Evolutionary conservation across 768 basidiomycete genomes (phyloP).

Genomic region (Trametes cingulata): DNA sequence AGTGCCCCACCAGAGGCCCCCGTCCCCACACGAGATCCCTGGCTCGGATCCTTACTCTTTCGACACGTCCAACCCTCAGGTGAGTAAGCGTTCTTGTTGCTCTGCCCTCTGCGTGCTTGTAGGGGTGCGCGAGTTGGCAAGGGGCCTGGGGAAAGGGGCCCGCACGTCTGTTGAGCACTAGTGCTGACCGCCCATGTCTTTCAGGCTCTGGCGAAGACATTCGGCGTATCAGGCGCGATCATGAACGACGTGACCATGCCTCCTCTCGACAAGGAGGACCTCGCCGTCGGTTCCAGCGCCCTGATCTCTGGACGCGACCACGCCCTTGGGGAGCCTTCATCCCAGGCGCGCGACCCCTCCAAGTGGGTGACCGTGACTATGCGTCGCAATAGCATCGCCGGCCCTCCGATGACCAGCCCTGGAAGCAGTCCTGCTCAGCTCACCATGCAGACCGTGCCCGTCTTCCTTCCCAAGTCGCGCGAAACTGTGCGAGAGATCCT

Average conservation of each 20-base stretch:
- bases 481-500: conserved; percentile 61
- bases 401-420: conserved; percentile 23
- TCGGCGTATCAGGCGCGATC: conserved; percentile 74
- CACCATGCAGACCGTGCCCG: conserved; percentile 39
- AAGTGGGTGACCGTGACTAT: conserved; percentile 59
- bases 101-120: neutral
- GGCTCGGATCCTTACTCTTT: conserved; percentile 80
- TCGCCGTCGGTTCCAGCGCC: conserved; percentile 74
- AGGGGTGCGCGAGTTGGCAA: neutral
- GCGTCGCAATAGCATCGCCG: conserved; percentile 45
- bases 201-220: conserved; percentile 72
- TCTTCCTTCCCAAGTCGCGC: conserved; percentile 81
- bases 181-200: neutral
- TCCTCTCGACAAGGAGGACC: conserved; percentile 64
- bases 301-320: conserved; percentile 71
- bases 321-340: conserved; percentile 47
- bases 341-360: conserved; percentile 57
- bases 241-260: conserved; percentile 63
- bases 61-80: conserved; percentile 74
- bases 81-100: conserved; percentile 28
- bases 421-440: conserved; percentile 9
- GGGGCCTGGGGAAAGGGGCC: neutral
- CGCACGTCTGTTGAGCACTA: neutral
- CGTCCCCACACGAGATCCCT: conserved; percentile 47
- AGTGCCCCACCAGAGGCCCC: conserved; percentile 28